A percentile compares a stretch with the other conserved stretches of the same genome.
phyloP scores from a whole-genome alignment of 2,329 filamentous ascomycete species.

The Pseudogymnoascus sp. region DNA sequence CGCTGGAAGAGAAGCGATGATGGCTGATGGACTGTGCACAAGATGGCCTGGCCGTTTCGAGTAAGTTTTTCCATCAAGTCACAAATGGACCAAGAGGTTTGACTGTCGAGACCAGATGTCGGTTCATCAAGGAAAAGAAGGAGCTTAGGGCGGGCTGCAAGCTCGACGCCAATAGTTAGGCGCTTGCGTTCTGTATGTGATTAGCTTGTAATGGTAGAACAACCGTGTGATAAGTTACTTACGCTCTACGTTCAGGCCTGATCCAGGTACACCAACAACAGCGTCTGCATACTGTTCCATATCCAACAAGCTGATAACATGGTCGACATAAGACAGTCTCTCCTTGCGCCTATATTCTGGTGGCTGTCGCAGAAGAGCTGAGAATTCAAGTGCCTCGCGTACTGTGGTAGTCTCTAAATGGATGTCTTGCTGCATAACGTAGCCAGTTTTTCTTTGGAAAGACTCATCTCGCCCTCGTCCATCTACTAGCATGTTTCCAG shows the following conservation, averaged over 20 bases:
- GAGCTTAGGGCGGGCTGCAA: constrained; percentile 49
- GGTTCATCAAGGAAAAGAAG: constrained; percentile 58
- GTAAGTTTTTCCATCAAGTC: constrained; percentile 56
- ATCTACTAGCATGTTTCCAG: constrained; percentile 68
- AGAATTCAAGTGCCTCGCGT: constrained; percentile 81
- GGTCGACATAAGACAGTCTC: constrained; percentile 77
- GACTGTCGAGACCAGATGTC: constrained; percentile 54
- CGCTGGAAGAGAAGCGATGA: constrained; percentile 45
- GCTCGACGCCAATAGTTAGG: constrained; percentile 53
- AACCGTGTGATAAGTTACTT: not conserved
- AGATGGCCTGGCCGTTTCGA: constrained; percentile 44
- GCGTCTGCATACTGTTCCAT: constrained; percentile 62
- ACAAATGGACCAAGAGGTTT: constrained; percentile 58
- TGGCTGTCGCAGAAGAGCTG: constrained; percentile 80
- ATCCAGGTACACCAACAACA: constrained; percentile 56
- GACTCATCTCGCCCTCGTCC: constrained; percentile 63
- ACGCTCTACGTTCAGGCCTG: constrained; percentile 52
- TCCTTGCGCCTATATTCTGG: constrained; percentile 61
- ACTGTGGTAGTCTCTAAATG: constrained; percentile 78
- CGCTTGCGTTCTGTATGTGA: constrained; percentile 44
- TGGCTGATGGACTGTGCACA: constrained; percentile 51
- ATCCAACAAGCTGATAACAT: constrained; percentile 58
- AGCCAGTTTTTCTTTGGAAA: constrained; percentile 70
- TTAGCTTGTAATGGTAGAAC: not conserved
- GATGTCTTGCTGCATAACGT: constrained; percentile 87